phyloP scores from a whole-genome alignment of 164 flowering plant genomes.

The Aristolochia fimbriata region DNA sequence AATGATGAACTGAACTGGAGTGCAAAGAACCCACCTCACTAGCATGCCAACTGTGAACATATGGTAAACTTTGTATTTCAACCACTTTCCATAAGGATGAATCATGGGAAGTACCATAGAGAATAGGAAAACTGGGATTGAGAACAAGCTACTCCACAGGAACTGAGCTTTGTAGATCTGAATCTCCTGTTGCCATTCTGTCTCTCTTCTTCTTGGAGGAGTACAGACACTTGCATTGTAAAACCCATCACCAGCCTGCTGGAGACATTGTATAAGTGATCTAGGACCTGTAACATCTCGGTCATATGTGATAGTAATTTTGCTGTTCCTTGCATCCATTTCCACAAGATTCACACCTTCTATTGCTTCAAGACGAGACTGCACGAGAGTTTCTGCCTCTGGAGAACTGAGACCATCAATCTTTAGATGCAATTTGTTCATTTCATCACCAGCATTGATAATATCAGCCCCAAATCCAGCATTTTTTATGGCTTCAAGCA shows the following conservation, averaged over 20 bases:
- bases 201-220: conserved; percentile 58
- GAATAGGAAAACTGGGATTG: conserved; percentile 67
- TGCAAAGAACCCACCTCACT: conserved; percentile 75
- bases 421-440: conserved; percentile 58
- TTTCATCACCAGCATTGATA: conserved; percentile 59
- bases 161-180: conserved; percentile 48
- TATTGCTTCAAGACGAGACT: conserved; percentile 39
- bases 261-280: conserved; percentile 50
- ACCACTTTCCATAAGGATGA: conserved; percentile 76
- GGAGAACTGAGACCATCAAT: conserved; percentile 49
- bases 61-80: conserved; percentile 47
- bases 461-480: conserved; percentile 89
- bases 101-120: conserved; percentile 95
- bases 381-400: conserved; percentile 32
- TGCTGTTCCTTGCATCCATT: conserved; percentile 40
- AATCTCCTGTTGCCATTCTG: conserved; percentile 47
- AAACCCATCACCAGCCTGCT: conserved; percentile 36
- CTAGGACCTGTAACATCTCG: conserved; percentile 80
- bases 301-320: conserved; percentile 53
- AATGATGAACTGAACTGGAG: conserved; percentile 83
- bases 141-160: conserved; percentile 69
- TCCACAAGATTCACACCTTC: conserved; percentile 69
- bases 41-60: conserved; percentile 77
- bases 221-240: conserved; percentile 52
- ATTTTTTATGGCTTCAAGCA: conserved; percentile 65